A percentile compares a stretch with the other conserved stretches of the same genome.
Conservation (phyloP, 495 filamentous ascomycete species). For the Neurospora africana region DNA sequence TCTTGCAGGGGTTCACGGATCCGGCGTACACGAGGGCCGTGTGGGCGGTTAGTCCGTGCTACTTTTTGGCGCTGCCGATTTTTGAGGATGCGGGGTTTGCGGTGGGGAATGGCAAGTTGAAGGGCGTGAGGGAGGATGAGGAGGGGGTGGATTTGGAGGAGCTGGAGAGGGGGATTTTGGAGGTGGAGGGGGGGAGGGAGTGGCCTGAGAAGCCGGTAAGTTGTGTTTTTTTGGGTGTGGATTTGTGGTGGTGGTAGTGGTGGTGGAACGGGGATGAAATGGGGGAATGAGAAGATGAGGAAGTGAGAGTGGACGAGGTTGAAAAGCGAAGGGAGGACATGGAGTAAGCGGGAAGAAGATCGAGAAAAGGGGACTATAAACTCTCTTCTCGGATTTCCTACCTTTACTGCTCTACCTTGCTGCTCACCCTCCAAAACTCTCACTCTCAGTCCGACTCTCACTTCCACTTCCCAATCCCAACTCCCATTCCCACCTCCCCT, state of each 20-base stretch:
- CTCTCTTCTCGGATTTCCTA: not conserved
- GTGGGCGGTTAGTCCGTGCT: conserved; percentile 73
- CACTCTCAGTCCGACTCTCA: not conserved
- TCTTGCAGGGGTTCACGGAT: conserved; percentile 68
- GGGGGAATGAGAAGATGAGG: not conserved
- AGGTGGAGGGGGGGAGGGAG: conserved; percentile 23
- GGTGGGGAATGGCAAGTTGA: conserved; percentile 33
- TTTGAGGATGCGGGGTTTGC: conserved; percentile 69
- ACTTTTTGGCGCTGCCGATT: conserved; percentile 65
- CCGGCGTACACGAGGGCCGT: conserved; percentile 62
- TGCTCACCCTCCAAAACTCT: not conserved
- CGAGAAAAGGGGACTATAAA: not conserved
- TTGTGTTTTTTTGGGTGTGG: not conserved
- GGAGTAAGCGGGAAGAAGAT: not conserved
- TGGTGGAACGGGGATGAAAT: not conserved
- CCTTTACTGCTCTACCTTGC: not conserved
- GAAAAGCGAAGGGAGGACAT: not conserved
- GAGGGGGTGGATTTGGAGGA: conserved; percentile 57
- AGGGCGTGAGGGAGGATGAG: conserved; percentile 56
- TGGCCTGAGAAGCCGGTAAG: conserved; percentile 9
- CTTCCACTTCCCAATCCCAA: not conserved
- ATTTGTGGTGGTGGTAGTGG: not conserved
- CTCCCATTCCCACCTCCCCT: not conserved
- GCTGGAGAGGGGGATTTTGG: conserved; percentile 36
- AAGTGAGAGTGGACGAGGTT: not conserved